Evolutionary conservation across 495 filamentous ascomycete species (phyloP), one percentile per base, ranked within the genome.

Genomic region (Trichoderma parareesei): DNA sequence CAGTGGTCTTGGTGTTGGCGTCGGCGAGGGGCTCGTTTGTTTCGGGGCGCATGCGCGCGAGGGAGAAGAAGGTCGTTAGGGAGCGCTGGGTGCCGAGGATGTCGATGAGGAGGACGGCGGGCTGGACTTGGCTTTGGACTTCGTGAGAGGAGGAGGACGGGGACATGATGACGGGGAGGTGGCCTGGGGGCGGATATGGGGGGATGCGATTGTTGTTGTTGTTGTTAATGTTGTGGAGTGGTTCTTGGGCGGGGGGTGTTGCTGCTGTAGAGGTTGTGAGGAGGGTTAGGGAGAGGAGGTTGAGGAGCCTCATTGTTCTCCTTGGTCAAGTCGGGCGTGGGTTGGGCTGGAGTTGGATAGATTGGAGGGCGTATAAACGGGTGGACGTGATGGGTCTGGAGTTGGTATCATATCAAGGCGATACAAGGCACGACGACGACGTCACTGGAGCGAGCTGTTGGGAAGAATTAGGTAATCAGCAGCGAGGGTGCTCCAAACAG

Each of bases 61-160:
- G 87, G 62, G 87, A 87, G 33, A 92, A 90, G 74, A 97, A 98
- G 65, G 96, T 88, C 66, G 92, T 93, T 72, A 98, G 92, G 61
- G 77, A 83, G 65, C 87, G 87, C 61, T 91, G 88, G 67, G 86
- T 87, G 14, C 90, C 90, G 67, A 98, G 87, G 16, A 97, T 88
- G 71, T 98, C 95, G 33, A 90, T 89, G 60, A 98, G 85, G 42
- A 91, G 83, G 46, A 82, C 78, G 3, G 71, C 68, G 41, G 71
- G 71, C 18, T 76, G 61, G 41, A 44, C 40, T 18, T 63, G 38
- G 43, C 40, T 18, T 18, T 63, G 38, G 43, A 7, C 14, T 41
- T 27, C 61, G 43, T 44, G 16, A 5, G 3, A 37, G 27, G 27
- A 27, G 27, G 27, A 27, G 27, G 27, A 27, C 2, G 27, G 27